Percentiles rank a stretch among this genome's conserved stretches.
Conservation (phyloP, 1,284 basidiomycete genomes). For the Leccinum fuscescens region DNA sequence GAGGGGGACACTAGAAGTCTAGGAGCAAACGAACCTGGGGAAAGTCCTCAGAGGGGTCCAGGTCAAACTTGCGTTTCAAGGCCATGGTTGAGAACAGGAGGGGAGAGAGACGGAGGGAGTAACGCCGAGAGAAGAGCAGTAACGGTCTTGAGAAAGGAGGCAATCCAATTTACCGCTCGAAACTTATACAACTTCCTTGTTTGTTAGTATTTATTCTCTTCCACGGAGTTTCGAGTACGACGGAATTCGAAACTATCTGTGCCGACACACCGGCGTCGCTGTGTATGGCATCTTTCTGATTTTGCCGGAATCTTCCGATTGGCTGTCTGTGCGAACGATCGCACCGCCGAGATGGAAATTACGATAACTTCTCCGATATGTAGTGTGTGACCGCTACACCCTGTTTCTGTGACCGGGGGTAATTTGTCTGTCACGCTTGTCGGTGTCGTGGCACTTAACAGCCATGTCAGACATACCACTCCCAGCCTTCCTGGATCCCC, state of each 20-base stretch:
- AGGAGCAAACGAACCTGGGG: constrained; percentile 39
- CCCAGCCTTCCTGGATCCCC: constrained; percentile 44
- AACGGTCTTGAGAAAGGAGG: constrained; percentile 29
- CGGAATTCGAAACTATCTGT: constrained; percentile 20
- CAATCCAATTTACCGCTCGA: constrained; percentile 21
- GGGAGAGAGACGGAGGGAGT: constrained; percentile 22
- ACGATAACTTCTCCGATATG: constrained; percentile 5
- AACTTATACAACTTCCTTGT: constrained; percentile 32
- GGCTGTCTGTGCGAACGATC: constrained; percentile 14
- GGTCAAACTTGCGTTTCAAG: constrained; percentile 70
- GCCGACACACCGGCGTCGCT: constrained; percentile 18
- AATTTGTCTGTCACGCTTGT: constrained; percentile 17
- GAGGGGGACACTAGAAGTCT: constrained; percentile 13
- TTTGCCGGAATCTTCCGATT: constrained; percentile 30
- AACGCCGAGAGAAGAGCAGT: constrained; percentile 9
- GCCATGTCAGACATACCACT: constrained; percentile 29
- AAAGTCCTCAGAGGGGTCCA: constrained; percentile 52
- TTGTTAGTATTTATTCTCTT: constrained; percentile 26
- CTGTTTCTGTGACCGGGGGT: constrained; percentile 16
- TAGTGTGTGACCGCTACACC: constrained; percentile 7
- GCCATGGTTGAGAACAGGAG: constrained; percentile 46
- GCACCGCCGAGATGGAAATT: constrained; percentile 10
- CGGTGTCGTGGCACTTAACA: constrained; percentile 22
- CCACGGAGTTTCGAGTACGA: constrained; percentile 23
- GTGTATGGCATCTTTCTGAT: constrained; percentile 1